phyloP scores from a whole-genome alignment of 441 rosid genomes.

The Erodium chrysanthum region DNA sequence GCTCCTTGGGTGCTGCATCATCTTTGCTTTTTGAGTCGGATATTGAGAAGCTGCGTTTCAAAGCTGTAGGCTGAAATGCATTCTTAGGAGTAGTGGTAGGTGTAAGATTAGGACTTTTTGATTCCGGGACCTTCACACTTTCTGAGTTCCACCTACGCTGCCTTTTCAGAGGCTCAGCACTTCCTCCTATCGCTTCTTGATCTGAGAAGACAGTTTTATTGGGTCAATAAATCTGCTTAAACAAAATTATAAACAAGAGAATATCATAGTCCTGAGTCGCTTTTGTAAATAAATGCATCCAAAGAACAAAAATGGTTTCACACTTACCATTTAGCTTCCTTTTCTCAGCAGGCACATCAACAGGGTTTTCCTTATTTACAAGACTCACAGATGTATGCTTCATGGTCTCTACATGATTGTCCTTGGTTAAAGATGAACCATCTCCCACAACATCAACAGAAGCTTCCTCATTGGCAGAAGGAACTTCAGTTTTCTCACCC shows the following conservation, averaged over 20 bases:
- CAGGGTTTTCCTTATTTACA: constrained; percentile 4
- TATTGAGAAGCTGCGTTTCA: constrained; percentile 48
- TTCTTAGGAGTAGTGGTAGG: constrained; percentile 52
- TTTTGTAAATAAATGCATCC: too few relatives aligned
- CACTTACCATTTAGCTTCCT: constrained; percentile 69
- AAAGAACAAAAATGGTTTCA: background rate
- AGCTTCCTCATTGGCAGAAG: constrained; percentile 37
- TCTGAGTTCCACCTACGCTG: constrained; percentile 85
- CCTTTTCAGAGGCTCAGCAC: constrained; percentile 63
- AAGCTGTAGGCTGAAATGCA: constrained; percentile 27
- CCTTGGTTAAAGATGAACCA: constrained; percentile 33
- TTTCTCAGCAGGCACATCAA: constrained; percentile 47
- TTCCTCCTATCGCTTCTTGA: constrained; percentile 53
- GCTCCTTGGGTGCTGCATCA: constrained; percentile 62
- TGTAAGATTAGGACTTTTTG: constrained; percentile 31
- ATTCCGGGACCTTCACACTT: constrained; percentile 48
- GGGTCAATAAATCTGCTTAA: background rate
- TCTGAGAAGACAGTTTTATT: constrained; percentile 29
- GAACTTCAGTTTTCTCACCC: constrained; percentile 36
- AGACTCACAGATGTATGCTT: constrained; percentile 7
- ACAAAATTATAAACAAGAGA: background rate
- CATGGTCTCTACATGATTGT: constrained; percentile 28
- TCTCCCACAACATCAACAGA: constrained; percentile 39
- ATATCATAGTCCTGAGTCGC: too few relatives aligned
- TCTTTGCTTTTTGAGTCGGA: constrained; percentile 57